These are phyloP conservation scores for Daldinia bambusicola DNA, from an alignment of 495 filamentous ascomycete genomes.

Conservation along the genomic window DNA sequence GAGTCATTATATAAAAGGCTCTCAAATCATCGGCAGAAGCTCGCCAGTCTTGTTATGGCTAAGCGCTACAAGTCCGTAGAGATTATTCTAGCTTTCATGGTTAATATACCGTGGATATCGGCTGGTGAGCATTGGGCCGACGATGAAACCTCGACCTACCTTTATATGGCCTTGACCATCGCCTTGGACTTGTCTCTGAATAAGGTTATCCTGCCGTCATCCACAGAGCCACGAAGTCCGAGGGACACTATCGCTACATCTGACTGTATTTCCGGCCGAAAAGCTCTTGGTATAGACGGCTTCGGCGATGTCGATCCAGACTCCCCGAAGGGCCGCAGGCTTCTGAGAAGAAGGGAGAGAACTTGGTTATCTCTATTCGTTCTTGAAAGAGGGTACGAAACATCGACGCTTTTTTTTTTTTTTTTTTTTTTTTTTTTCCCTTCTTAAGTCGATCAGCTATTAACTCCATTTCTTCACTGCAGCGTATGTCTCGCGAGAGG, in stretches of 20 bases:
- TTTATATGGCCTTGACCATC: slow-evolving; percentile 73
- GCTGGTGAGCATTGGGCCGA: slow-evolving; percentile 73
- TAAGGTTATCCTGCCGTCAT: slow-evolving; percentile 70
- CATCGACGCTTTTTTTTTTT: background rate
- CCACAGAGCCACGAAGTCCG: slow-evolving; percentile 60
- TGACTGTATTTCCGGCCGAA: slow-evolving; percentile 72
- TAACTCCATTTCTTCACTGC: slow-evolving; percentile 23
- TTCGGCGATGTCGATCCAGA: slow-evolving; percentile 70
- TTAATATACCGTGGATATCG: slow-evolving; percentile 81
- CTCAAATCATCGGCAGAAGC: slow-evolving; percentile 69
- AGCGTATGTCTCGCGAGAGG: slow-evolving; percentile 76
- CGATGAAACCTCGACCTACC: slow-evolving; percentile 77
- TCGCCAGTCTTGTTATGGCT: slow-evolving; percentile 68
- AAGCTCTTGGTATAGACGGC: slow-evolving; percentile 72
- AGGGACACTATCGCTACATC: slow-evolving; percentile 63
- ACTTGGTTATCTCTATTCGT: slow-evolving; percentile 78
- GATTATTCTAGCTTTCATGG: slow-evolving; percentile 78
- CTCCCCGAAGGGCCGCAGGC: slow-evolving; percentile 66
- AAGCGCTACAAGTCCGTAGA: slow-evolving; percentile 73
- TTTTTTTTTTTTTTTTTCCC: background rate
- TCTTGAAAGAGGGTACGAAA: slow-evolving; percentile 71
- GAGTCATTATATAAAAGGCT: slow-evolving; percentile 71
- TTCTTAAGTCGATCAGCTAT: slow-evolving; percentile 17
- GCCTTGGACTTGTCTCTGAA: slow-evolving; percentile 75
- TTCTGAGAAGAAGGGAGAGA: slow-evolving; percentile 72